Evolutionary conservation across 352 stramenopile species (phyloP), one percentile per base, ranked within the genome.

Genomic region (Globisporangium emineosum): DNA sequence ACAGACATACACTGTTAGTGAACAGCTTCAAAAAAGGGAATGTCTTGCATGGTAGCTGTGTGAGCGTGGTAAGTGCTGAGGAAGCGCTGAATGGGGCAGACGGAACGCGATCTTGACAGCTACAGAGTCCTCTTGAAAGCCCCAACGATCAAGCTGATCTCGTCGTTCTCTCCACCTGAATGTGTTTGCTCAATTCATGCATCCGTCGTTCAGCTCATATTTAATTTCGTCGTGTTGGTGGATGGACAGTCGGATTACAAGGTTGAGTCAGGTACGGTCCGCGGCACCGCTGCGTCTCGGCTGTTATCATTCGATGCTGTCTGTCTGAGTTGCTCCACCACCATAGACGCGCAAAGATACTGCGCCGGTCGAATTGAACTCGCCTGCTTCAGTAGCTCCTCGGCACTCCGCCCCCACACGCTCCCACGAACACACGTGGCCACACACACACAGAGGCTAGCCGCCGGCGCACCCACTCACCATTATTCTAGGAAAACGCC

Each of bases 401-500:
- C 21, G 21, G 15, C 43, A 29, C n/a, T n/a, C 15, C 32, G 9
- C 25, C 15, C 25, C 27, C n/a, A 19, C 17, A 23, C 33, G 12
- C 33, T 58, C 15, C 17, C 33, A 40, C 12, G 5, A 47, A 3
- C 8, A 45, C 30, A 27, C 56, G 5, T n/a, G n/a, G n/a, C n/a
- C 49, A 32, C 30, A 25, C 35, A 54, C 15, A 51, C 33, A 37
- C 51, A 23, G 37, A 66, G 27, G 13, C 25, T 9, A 37, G 23
- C 25, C 50, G 15, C 29, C 17, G 56, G 29, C 23, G 62, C 51
- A 13, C 42, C 32, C 32, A 79, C 83, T 66, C 73, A 92, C 83
- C 83, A 92, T 92, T 88, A 79, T 78, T 88, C 76, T 80, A 86
- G 79, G 78, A 78, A 89, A 89, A 89, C 79, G 83, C 83, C 70